phyloP scores from a whole-genome alignment of 345 rosid species.

The Carallia brachiata region DNA sequence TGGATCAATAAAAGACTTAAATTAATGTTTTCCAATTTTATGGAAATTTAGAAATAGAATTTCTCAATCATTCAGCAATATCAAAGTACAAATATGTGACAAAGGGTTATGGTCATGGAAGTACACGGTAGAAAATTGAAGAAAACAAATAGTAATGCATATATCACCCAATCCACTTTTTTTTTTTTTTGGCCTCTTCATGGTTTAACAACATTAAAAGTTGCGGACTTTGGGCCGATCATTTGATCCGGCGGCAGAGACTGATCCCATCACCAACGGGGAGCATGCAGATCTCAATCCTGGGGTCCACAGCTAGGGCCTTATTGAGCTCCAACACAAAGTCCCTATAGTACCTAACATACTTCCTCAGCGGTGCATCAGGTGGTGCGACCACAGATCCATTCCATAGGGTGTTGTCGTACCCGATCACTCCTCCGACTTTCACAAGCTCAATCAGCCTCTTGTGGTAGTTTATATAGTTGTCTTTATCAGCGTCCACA shows the following conservation, averaged over 20 bases:
- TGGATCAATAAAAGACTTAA: no score
- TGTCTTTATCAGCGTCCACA: slow-evolving; percentile 98
- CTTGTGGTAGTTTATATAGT: slow-evolving; percentile 89
- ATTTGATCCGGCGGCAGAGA: slow-evolving; percentile 87
- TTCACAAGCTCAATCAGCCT: slow-evolving; percentile 80
- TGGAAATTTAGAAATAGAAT: no score
- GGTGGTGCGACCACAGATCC: slow-evolving; percentile 95
- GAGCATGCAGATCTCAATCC: slow-evolving; percentile 98
- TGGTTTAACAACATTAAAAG: not conserved
- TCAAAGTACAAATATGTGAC: no score
- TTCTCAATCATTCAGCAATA: slow-evolving; percentile 3
- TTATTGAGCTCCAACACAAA: slow-evolving; percentile 95
- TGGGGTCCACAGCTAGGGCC: slow-evolving; percentile 93
- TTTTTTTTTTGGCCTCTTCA: not conserved
- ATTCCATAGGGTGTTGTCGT: slow-evolving; percentile 98
- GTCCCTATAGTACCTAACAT: slow-evolving; percentile 85
- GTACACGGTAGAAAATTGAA: no score
- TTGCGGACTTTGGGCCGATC: not conserved
- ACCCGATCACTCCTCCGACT: slow-evolving; percentile 89
- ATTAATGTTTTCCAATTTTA: no score
- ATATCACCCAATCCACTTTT: no score
- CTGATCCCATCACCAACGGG: slow-evolving; percentile 98
- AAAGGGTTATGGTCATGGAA: no score
- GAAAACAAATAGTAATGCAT: no score
- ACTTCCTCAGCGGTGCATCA: slow-evolving; percentile 84